phyloP scores from a whole-genome alignment of 768 basidiomycete species.

The Podaxis pistillaris region DNA sequence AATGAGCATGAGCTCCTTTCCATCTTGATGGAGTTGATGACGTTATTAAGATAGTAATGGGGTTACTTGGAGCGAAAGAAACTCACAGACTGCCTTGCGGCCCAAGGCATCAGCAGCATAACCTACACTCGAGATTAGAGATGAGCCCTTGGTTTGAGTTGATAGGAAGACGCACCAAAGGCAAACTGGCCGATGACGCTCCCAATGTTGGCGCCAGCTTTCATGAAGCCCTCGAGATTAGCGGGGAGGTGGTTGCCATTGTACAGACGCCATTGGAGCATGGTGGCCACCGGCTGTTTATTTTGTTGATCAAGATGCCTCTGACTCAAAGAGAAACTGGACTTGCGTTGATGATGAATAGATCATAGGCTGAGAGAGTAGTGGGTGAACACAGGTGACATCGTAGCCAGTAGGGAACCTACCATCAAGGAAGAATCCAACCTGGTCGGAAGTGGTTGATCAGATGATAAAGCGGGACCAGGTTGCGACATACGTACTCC shows the following conservation, averaged over 20 bases:
- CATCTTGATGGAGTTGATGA: slow-evolving; percentile 39
- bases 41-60: background rate
- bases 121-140: slow-evolving; percentile 31
- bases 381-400: background rate
- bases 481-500: slow-evolving; percentile 39
- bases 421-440: slow-evolving; percentile 76
- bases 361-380: slow-evolving; percentile 52
- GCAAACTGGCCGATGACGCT: slow-evolving; percentile 68
- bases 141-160: background rate
- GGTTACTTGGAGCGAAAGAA: background rate
- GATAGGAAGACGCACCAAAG: slow-evolving; percentile 41
- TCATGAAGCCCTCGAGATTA: slow-evolving; percentile 57
- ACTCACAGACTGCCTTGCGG: slow-evolving; percentile 63
- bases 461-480: background rate
- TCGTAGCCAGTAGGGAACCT: slow-evolving; percentile 2
- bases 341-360: slow-evolving; percentile 68
- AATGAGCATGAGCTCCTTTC: slow-evolving; percentile 79
- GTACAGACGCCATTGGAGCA: slow-evolving; percentile 67
- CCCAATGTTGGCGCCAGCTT: slow-evolving; percentile 70
- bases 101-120: slow-evolving; percentile 67
- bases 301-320: background rate
- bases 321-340: background rate
- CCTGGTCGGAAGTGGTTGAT: slow-evolving; percentile 29
- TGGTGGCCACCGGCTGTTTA: slow-evolving; percentile 58
- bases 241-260: slow-evolving; percentile 48